Base-by-base conservation (phyloP, 2,329 filamentous ascomycete genomes). In the Malbranchea zuffiana region DNA sequence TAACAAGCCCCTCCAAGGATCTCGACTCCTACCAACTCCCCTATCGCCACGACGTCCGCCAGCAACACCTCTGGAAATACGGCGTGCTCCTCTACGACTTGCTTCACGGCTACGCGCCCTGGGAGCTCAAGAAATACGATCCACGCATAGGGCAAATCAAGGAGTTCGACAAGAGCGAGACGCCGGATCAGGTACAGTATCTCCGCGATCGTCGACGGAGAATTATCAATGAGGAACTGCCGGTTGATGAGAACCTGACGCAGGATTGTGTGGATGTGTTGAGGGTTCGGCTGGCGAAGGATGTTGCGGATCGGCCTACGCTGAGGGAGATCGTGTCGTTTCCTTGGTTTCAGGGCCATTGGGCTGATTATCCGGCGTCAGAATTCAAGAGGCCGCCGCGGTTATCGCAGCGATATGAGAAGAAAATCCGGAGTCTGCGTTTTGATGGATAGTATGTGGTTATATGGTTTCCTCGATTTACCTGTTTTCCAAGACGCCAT, bases 261-360 rank as follows among this genome's bases (percentile, higher is more conserved):
- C 54, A 56, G 37, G 55, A 55, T 34, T 58, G 54, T 27, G 46
- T 46, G 18, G 55, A 58, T 39, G 42, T 50, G 7, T 32, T 59
- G 29, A 46, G 44, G 26, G 35, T 41, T 17, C 45, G 52, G 42
- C 35, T 58, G 15, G 41, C 42, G 6, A 51, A 44, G 32, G 39
- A 56, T 3, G 40, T 42, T 8, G 18, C 23, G 6, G 20, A 51
- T 11, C 43, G 55, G 30, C 50, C 54, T 3, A 45, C 38, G 0
- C 32, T 58, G 10, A 35, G 39, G 12, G 48, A 49, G 27, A 15
- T 56, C 41, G 32, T 25, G 6, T 34, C 42, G 5, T 52, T 51
- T 32, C 50, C 51, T 8, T 56, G 52, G 54, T 56, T 54, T 36
- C 44, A 47, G 27, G 43, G 47, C 16, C 40, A 42, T 13, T 48